Evolutionary conservation across 202 grass and related monocot genomes (phyloP).

Genomic region (Panicum virgatum): DNA sequence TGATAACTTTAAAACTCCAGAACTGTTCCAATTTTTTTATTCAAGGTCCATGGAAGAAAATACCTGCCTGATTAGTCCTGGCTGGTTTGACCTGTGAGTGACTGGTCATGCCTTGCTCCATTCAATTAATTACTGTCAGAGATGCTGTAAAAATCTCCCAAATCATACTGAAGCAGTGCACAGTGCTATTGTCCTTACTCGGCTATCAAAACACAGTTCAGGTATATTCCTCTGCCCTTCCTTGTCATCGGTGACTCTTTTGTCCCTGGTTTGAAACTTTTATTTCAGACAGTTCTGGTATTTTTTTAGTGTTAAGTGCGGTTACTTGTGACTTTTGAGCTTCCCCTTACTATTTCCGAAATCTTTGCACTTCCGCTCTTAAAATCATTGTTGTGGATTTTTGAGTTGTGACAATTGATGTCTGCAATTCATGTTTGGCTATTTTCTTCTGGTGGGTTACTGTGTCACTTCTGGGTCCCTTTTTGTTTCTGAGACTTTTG

Average conservation of each 20-base stretch:
- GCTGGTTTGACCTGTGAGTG: not conserved
- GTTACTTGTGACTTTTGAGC: not conserved
- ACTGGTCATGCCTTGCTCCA: not conserved
- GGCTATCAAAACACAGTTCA: no score
- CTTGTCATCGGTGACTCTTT: conserved; percentile 11
- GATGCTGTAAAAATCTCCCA: not conserved
- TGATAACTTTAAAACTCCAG: not conserved
- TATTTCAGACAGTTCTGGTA: conserved; percentile 12
- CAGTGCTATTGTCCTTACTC: no score
- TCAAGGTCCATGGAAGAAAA: not conserved
- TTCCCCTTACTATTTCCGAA: not conserved
- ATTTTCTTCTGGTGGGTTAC: no score
- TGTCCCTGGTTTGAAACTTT: not conserved
- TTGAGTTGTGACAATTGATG: not conserved
- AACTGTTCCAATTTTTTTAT: not conserved
- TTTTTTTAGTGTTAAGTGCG: not conserved
- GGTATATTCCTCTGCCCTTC: conserved; percentile 8
- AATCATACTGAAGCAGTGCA: not conserved
- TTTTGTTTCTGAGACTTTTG: no score
- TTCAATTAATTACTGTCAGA: not conserved
- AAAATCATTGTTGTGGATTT: conserved; percentile 1
- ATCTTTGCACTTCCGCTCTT: not conserved
- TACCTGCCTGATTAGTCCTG: not conserved
- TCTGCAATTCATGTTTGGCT: no score
- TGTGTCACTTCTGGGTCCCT: no score